Evolutionary conservation across 2,329 filamentous ascomycete genomes (phyloP).

Genomic region (Colletotrichum limetticola): DNA sequence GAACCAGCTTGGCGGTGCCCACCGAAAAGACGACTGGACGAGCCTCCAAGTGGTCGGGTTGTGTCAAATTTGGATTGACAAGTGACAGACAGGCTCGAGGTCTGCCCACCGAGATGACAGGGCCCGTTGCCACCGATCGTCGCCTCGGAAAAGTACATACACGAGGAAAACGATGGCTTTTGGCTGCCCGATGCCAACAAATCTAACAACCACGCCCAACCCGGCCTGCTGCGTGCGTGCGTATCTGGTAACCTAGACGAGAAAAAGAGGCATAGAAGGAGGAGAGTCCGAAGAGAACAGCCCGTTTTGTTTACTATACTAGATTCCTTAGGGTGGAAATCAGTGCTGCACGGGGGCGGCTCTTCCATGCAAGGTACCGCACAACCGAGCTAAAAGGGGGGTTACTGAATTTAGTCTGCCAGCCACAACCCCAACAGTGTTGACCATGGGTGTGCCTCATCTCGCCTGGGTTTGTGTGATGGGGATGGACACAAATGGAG

Average conservation of each 20-base stretch:
- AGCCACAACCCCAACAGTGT: constrained; percentile 5
- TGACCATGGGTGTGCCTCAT: constrained; percentile 2
- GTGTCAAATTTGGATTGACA: constrained; percentile 13
- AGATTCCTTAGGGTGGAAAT: constrained; percentile 14
- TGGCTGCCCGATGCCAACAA: neutral
- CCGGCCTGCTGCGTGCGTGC: neutral
- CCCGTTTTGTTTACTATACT: constrained; percentile 24
- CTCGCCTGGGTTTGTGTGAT: neutral
- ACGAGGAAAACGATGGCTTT: neutral
- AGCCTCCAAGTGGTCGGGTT: neutral
- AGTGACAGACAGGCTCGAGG: constrained; percentile 30
- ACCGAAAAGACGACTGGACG: neutral
- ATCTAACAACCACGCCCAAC: too few relatives aligned
- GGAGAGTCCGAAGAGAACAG: neutral
- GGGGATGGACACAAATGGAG: constrained; percentile 2
- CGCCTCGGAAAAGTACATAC: neutral
- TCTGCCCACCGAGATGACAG: neutral
- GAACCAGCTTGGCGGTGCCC: constrained; percentile 19
- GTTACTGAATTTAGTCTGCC: constrained; percentile 30
- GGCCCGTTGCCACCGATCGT: constrained; percentile 27
- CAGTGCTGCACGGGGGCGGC: constrained; percentile 2
- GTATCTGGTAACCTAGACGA: neutral
- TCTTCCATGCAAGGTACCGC: constrained; percentile 13
- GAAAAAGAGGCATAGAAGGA: neutral
- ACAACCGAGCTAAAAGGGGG: constrained; percentile 4